Percentiles rank a stretch among this genome's conserved stretches.
Evolutionary conservation across 371 early-diverging fungal genomes (phyloP).

Genomic region (Haplosporangium sp.): DNA sequence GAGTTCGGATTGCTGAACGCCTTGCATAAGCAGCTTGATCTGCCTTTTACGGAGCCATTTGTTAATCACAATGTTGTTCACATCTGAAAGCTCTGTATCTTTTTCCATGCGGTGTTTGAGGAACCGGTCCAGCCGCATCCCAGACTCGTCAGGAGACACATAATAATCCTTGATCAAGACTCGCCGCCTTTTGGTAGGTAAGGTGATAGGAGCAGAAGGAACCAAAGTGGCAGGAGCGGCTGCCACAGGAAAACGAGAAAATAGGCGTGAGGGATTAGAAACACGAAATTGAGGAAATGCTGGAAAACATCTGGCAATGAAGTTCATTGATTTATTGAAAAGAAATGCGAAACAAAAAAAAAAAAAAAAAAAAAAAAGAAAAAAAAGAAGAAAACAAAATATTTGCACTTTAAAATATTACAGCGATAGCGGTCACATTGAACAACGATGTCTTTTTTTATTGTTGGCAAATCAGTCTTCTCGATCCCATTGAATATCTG

Average conservation of each 20-base stretch:
- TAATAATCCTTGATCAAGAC: slow-evolving; percentile 18
- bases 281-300: not conserved
- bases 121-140: slow-evolving; percentile 46
- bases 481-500: slow-evolving; percentile 50
- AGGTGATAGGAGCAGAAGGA: not conserved
- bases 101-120: slow-evolving; percentile 14
- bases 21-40: slow-evolving; percentile 10
- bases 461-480: slow-evolving; percentile 23
- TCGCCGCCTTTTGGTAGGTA: not conserved
- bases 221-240: not conserved
- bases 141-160: slow-evolving; percentile 36
- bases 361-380: too few relatives aligned
- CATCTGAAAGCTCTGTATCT: not conserved
- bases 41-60: slow-evolving; percentile 41
- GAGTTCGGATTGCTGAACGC: not conserved
- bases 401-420: too few relatives aligned
- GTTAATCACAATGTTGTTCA: slow-evolving; percentile 14
- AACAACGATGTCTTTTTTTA: too few relatives aligned
- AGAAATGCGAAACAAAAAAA: too few relatives aligned
- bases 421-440: too few relatives aligned
- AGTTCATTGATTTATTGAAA: not conserved
- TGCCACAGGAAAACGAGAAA: not conserved
- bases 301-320: not conserved
- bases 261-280: not conserved
- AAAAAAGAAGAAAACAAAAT: too few relatives aligned